Evolutionary conservation across 805 yeast species (phyloP).

Genomic region (Metschnikowia sp.): DNA sequence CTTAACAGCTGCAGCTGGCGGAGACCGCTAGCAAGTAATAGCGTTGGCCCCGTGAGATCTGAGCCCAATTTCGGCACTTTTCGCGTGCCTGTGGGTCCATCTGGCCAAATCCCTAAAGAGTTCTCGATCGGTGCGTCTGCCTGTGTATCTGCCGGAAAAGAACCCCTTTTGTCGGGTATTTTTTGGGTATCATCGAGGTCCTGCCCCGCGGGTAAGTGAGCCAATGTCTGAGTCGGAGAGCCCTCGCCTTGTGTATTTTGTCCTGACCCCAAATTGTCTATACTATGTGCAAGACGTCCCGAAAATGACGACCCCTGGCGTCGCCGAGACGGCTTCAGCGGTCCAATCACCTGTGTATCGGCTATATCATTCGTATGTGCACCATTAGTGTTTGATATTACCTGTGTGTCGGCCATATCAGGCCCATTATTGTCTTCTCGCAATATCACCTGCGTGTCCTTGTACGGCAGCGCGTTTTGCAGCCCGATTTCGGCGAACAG

Average conservation of each 20-base stretch:
- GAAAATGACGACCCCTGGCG: too few relatives aligned
- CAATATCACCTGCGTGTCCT: constrained; percentile 13
- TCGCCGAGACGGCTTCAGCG: too few relatives aligned
- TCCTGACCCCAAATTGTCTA: neutral
- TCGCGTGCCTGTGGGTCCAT: too few relatives aligned
- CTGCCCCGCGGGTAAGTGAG: neutral
- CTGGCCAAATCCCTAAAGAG: neutral
- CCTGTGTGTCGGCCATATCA: neutral
- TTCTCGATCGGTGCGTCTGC: neutral
- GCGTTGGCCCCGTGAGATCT: neutral
- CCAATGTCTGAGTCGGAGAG: neutral
- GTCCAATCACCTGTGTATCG: too few relatives aligned
- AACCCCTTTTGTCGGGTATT: neutral
- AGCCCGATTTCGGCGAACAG: neutral
- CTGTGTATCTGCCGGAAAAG: neutral
- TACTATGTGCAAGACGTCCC: neutral
- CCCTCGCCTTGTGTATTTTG: neutral
- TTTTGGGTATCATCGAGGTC: neutral
- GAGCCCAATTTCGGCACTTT: too few relatives aligned
- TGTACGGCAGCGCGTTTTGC: neutral
- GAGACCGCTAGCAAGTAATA: neutral
- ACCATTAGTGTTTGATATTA: neutral
- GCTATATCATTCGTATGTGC: too few relatives aligned
- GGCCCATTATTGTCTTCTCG: neutral
- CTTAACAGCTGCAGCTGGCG: neutral